Evolutionary conservation across 139 green algal species (phyloP).

Genomic region (Mychonastes homosphaera): DNA sequence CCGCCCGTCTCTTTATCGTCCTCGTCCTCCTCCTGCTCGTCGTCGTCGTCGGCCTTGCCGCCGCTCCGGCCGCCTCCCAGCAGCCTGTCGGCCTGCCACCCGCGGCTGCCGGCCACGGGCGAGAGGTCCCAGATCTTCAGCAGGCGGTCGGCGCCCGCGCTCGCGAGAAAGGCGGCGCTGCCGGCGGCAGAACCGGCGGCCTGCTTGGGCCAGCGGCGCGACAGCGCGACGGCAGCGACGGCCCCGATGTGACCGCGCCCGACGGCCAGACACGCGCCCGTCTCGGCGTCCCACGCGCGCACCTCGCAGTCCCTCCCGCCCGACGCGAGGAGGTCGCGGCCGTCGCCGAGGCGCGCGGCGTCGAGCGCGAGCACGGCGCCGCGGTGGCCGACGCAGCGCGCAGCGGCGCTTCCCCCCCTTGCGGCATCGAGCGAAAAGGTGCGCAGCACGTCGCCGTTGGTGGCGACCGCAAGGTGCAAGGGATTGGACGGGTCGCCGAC

Average conservation of each 20-base stretch:
- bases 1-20: conserved; percentile 6
- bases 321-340: conserved; percentile 25
- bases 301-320: conserved; percentile 82
- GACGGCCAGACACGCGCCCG: conserved; percentile 42
- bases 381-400: conserved; percentile 43
- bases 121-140: conserved; percentile 73
- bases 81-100: not conserved
- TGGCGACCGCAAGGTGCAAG: conserved; percentile 58
- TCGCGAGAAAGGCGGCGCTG: conserved; percentile 39
- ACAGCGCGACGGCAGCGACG: conserved; percentile 72
- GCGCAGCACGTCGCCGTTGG: conserved; percentile 65
- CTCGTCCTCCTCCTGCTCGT: not conserved
- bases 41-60: not conserved
- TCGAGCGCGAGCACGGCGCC: conserved; percentile 42
- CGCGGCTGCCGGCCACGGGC: conserved; percentile 1
- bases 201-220: conserved; percentile 16
- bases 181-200: too few species aligned
- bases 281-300: conserved; percentile 63
- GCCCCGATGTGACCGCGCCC: conserved; percentile 71
- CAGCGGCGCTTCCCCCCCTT: conserved; percentile 35
- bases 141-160: conserved; percentile 74
- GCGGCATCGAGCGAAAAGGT: conserved; percentile 69
- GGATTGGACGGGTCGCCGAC: conserved; percentile 32
- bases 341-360: conserved; percentile 5
- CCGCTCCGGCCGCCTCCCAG: not conserved